These are phyloP conservation scores for Mucor indicus DNA, from an alignment of 371 early-diverging fungal species.

Conservation along the genomic window DNA sequence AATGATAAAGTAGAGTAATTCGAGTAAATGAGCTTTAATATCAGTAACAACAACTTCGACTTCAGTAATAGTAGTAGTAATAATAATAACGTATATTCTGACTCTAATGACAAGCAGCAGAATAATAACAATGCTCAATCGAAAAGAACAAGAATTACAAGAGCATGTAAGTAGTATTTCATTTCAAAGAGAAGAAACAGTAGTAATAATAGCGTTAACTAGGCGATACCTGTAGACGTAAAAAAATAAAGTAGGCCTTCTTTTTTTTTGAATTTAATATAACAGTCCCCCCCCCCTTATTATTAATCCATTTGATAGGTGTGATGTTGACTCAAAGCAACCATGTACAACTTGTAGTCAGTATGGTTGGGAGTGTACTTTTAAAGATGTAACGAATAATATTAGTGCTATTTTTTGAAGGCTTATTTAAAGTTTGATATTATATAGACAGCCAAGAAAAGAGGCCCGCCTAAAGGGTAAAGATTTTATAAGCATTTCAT, in stretches of 20 bases:
- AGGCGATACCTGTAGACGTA: constrained; percentile 48
- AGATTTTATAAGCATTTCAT: neutral
- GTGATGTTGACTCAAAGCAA: constrained; percentile 33
- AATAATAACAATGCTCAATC: constrained; percentile 1
- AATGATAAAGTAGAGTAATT: neutral
- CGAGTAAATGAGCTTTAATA: no score
- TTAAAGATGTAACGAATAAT: constrained; percentile 34
- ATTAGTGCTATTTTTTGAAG: neutral
- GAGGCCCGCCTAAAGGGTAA: constrained; percentile 54
- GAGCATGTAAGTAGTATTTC: constrained; percentile 32
- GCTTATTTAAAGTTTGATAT: neutral
- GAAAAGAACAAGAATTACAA: constrained; percentile 29
- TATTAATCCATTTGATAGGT: constrained; percentile 16
- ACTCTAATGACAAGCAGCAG: neutral
- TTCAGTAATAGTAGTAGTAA: neutral
- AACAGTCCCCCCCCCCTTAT: neutral
- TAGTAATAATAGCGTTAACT: neutral
- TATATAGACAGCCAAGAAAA: constrained; percentile 37
- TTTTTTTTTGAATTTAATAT: neutral
- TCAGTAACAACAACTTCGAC: neutral
- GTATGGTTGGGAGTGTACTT: constrained; percentile 44
- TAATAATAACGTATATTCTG: neutral
- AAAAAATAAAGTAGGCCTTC: constrained; percentile 38
- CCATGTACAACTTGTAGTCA: constrained; percentile 45
- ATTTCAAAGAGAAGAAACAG: neutral